phyloP scores from a whole-genome alignment of 176 grass and related monocot genomes.

The Bothriochloa decipiens region DNA sequence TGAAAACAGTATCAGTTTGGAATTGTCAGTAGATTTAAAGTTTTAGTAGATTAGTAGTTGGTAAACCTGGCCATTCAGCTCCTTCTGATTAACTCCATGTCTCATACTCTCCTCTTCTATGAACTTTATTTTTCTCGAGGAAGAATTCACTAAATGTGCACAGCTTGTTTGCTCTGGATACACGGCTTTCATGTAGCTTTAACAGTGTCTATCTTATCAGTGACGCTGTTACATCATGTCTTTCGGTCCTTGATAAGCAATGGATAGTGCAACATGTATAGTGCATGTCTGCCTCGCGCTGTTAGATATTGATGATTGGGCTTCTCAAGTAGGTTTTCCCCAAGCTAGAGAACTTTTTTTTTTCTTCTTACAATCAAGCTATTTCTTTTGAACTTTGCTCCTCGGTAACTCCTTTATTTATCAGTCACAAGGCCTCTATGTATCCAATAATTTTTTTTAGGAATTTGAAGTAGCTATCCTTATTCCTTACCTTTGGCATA shows the following conservation, averaged over 20 bases:
- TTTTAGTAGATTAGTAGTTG: not conserved
- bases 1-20: not conserved
- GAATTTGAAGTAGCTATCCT: not conserved
- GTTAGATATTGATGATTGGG: slow-evolving; percentile 28
- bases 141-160: not conserved
- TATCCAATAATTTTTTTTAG: too few relatives aligned
- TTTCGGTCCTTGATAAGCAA: slow-evolving; percentile 27
- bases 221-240: slow-evolving; percentile 32
- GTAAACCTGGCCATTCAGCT: not conserved
- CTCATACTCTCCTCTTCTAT: not conserved
- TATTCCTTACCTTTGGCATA: not conserved
- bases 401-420: not conserved
- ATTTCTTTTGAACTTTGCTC: not conserved
- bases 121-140: not conserved
- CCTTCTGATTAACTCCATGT: not conserved
- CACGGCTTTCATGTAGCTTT: slow-evolving; percentile 16
- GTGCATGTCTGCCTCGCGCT: slow-evolving; percentile 37
- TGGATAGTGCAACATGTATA: slow-evolving; percentile 33
- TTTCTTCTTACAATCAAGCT: slow-evolving; percentile 9
- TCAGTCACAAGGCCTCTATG: not conserved
- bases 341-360: not conserved
- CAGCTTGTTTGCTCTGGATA: not conserved
- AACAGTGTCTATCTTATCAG: slow-evolving; percentile 25
- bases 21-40: not conserved
- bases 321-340: slow-evolving; percentile 30